Percentiles rank a stretch among this genome's conserved stretches.
Evolutionary conservation across 768 basidiomycete species (phyloP).

Genomic region (Tulasnella sp.): DNA sequence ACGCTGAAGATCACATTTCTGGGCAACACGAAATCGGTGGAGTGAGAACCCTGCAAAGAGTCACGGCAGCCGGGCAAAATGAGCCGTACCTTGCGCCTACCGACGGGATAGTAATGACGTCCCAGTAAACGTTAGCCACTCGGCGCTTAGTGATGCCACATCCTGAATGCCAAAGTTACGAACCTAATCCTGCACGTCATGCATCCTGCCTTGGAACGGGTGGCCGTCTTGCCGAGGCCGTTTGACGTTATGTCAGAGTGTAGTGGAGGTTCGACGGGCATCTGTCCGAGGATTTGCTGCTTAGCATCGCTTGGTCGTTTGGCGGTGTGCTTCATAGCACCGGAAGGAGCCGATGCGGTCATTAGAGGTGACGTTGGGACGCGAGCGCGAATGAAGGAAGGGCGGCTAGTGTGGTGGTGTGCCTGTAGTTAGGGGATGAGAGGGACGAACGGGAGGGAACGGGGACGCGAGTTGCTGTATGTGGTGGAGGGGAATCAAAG

Average conservation of each 20-base stretch:
- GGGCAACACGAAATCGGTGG: not conserved
- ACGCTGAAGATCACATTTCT: conserved; percentile 18
- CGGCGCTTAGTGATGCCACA: not conserved
- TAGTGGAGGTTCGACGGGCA: not conserved
- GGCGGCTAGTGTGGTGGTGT: not conserved
- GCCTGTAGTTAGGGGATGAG: not conserved
- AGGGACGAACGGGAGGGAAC: not conserved
- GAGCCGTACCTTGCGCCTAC: conserved; percentile 16
- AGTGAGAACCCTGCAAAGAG: not conserved
- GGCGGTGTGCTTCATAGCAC: not conserved
- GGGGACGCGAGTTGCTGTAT: conserved; percentile 4
- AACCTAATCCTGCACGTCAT: conserved; percentile 19
- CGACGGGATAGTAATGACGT: not conserved
- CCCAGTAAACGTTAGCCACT: not conserved
- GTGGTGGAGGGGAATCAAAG: not conserved
- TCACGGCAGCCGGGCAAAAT: not conserved
- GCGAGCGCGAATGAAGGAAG: not conserved
- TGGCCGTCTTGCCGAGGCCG: conserved; percentile 12
- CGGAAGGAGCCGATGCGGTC: conserved; percentile 3
- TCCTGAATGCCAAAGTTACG: not conserved
- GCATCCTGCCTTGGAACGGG: conserved; percentile 11
- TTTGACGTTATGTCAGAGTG: not conserved
- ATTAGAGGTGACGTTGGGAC: not conserved
- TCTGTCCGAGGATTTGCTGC: not conserved
- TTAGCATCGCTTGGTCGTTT: not conserved